phyloP scores from a whole-genome alignment of 148 eudicot species.

The Nepenthes mirabilis region DNA sequence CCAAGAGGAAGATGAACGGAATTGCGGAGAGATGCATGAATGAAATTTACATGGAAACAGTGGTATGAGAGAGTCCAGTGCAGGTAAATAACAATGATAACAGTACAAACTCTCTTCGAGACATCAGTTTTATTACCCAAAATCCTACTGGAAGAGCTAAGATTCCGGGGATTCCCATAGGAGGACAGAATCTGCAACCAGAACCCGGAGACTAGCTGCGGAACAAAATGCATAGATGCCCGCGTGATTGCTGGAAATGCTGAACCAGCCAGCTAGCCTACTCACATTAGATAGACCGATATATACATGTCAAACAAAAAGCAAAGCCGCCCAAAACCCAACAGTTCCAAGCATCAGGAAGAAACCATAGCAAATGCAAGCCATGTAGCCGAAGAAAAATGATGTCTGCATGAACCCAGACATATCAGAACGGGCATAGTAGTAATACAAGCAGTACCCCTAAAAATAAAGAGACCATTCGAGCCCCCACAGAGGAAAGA shows the following conservation, averaged over 20 bases:
- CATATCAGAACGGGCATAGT: slow-evolving; percentile 7
- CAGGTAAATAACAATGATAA: too few relatives aligned
- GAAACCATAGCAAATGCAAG: slow-evolving; percentile 9
- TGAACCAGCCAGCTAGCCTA: background rate
- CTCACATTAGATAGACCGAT: slow-evolving; percentile 6
- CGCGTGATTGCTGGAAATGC: background rate
- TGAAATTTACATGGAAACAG: too few relatives aligned
- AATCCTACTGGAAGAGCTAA: too few relatives aligned
- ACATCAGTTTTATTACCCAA: too few relatives aligned
- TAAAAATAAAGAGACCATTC: slow-evolving; percentile 7
- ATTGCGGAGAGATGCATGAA: too few relatives aligned
- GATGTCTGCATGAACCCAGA: slow-evolving; percentile 7
- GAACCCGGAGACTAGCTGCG: too few relatives aligned
- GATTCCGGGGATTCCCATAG: too few relatives aligned
- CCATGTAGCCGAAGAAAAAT: slow-evolving; percentile 8
- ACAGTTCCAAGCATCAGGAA: slow-evolving; percentile 7
- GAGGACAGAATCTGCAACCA: too few relatives aligned
- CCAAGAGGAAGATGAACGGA: too few relatives aligned
- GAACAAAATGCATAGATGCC: too few relatives aligned
- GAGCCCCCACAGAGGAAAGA: slow-evolving; percentile 13
- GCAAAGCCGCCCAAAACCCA: slow-evolving; percentile 3
- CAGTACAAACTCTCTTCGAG: too few relatives aligned
- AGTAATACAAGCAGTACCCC: slow-evolving; percentile 7
- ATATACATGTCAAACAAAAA: slow-evolving; percentile 4
- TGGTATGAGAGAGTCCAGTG: too few relatives aligned